Percentiles rank a stretch among this genome's conserved stretches.
phyloP scores from a whole-genome alignment of 495 filamentous ascomycete genomes.

The Annulohypoxylon moriforme region DNA sequence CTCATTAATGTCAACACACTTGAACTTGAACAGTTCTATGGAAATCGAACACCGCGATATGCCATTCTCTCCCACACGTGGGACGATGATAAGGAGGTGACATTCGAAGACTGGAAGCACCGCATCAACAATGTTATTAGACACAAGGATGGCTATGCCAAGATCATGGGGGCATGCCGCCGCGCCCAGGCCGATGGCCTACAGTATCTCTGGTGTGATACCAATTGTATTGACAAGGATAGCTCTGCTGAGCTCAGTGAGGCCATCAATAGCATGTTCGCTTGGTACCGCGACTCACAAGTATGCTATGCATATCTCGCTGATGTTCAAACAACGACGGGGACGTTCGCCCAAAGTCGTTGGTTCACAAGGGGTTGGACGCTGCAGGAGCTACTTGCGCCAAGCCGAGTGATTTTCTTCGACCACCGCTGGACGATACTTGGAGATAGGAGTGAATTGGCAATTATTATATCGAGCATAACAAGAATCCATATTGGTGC shows the following conservation, averaged over 20 bases:
- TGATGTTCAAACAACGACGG: slow-evolving; percentile 41
- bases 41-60: slow-evolving; percentile 47
- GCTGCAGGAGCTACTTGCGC: slow-evolving; percentile 58
- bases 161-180: slow-evolving; percentile 44
- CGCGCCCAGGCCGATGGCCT: slow-evolving; percentile 31
- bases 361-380: slow-evolving; percentile 62
- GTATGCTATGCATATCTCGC: slow-evolving; percentile 55
- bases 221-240: slow-evolving; percentile 58
- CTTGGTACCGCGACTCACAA: slow-evolving; percentile 49
- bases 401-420: slow-evolving; percentile 49
- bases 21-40: slow-evolving; percentile 52
- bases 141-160: slow-evolving; percentile 39
- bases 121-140: slow-evolving; percentile 12
- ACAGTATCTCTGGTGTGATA: slow-evolving; percentile 54
- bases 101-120: slow-evolving; percentile 49
- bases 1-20: slow-evolving; percentile 57
- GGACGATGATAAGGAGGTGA: slow-evolving; percentile 54
- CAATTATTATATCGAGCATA: slow-evolving; percentile 27
- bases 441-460: slow-evolving; percentile 40
- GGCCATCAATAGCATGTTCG: slow-evolving; percentile 56
- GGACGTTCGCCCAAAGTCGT: slow-evolving; percentile 46
- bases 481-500: slow-evolving; percentile 47
- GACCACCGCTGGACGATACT: slow-evolving; percentile 47
- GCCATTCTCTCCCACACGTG: slow-evolving; percentile 62
- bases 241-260: slow-evolving; percentile 56